A percentile compares a stretch with the other conserved stretches of the same genome.
Conservation (phyloP, 2,329 filamentous ascomycete genomes). For the Trichoderma afroharzianum region DNA sequence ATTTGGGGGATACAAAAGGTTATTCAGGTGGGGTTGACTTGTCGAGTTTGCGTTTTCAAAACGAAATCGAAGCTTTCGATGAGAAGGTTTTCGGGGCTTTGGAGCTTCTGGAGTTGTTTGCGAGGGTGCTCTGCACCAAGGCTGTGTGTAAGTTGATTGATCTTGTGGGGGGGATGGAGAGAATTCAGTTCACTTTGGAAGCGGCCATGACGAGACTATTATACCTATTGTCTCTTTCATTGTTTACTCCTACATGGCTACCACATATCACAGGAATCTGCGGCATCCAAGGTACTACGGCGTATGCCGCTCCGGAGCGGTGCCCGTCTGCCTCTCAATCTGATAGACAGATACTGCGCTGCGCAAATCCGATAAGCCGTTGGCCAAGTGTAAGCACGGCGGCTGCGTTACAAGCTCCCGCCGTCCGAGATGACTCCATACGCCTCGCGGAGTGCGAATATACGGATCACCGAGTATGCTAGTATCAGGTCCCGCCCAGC, state of each 20-base stretch:
- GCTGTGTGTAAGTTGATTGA: neutral
- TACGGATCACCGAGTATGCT: neutral
- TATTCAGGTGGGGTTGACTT: neutral
- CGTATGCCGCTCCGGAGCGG: neutral
- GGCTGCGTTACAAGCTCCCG: neutral
- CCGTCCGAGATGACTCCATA: neutral
- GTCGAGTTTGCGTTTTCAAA: neutral
- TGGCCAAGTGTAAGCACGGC: neutral
- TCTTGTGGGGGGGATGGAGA: neutral
- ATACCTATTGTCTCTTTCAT: neutral
- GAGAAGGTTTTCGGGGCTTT: neutral
- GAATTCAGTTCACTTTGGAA: neutral
- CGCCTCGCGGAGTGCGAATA: neutral
- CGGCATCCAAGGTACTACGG: neutral
- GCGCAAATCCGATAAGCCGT: neutral
- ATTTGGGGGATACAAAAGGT: neutral
- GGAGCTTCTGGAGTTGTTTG: neutral
- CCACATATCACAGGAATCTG: neutral
- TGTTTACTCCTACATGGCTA: neutral
- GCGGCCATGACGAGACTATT: neutral
- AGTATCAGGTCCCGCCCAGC: neutral
- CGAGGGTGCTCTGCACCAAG: slow-evolving; percentile 1
- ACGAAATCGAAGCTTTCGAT: neutral
- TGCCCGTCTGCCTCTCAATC: neutral
- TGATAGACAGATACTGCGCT: neutral